Evolutionary conservation across 2,329 filamentous ascomycete genomes (phyloP), one percentile per base, ranked within the genome.

Genomic region (Calycina herbarum): DNA sequence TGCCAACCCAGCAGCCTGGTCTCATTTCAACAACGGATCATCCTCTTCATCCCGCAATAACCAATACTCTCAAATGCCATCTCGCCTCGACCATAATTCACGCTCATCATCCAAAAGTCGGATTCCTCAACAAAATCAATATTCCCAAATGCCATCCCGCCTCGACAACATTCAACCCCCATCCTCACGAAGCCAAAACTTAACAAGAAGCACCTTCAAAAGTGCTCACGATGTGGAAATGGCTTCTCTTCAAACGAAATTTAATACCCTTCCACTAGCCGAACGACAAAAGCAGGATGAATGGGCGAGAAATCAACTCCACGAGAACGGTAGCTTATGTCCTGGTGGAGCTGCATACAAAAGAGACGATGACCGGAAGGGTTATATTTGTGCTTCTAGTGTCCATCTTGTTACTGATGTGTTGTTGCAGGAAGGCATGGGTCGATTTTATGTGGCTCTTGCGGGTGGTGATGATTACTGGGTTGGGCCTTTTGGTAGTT

Each of bases 181-280:
- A 20, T n/a, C 42, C 15, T n/a, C 42, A 45, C 15, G 17, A 45
- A 45, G n/a, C 17, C 42, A 48, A 48, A 7, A 8, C n/a, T 10
- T 3, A 8, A 20, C n/a, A 48, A 48, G 3, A 13, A 59, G 33
- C 31, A 59, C n/a, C 7, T 27, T 59, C 13, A 59, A 31, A 8
- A 42, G 5, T 6, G 15, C 17, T 1, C 58, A 62, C 33, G 61
- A 62, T 20, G 13, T 57, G 7, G 29, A 62, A 17, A 62, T 62
- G 61, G 61, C 61, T 5, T 11, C 45, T 4, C 45, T 20, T 8
- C 61, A 62, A 27, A 62, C 61, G 1, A 11, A 35, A 24, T 57
- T 62, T 10, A 45, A 62, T 33, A 15, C 61, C 6, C 45, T 62
- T 1, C 33, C 45, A 2, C 45, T 20, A 2, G 31, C 20, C 2